Conservation (phyloP, 1,139 yeast species). For the Hyphopichia pseudoburtonii region DNA sequence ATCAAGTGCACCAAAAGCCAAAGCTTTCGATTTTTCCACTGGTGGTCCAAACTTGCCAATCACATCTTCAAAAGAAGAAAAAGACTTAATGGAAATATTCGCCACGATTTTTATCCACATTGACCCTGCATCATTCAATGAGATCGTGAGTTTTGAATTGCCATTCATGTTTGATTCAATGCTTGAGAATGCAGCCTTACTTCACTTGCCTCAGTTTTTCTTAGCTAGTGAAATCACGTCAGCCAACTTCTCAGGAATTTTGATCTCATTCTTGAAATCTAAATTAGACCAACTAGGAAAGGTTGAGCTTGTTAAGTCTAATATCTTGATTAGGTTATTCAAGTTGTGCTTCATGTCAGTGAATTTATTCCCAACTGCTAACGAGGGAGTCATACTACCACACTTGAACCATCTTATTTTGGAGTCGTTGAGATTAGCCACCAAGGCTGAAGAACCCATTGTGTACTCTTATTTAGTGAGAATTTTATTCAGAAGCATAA, state of each 20-base stretch:
- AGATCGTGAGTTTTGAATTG: slow-evolving; percentile 80
- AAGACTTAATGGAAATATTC: slow-evolving; percentile 92
- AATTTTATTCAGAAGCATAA: slow-evolving; percentile 88
- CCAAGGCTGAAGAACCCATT: slow-evolving; percentile 89
- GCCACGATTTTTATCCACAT: slow-evolving; percentile 92
- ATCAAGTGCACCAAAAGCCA: slow-evolving; percentile 35
- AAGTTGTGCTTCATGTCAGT: slow-evolving; percentile 96
- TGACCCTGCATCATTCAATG: slow-evolving; percentile 95
- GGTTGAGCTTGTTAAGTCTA: slow-evolving; percentile 74
- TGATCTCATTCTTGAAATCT: slow-evolving; percentile 72
- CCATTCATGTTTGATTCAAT: slow-evolving; percentile 77
- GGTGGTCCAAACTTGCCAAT: slow-evolving; percentile 82
- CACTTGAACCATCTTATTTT: slow-evolving; percentile 81
- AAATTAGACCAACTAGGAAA: slow-evolving; percentile 80
- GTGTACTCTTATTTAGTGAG: slow-evolving; percentile 86
- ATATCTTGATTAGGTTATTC: slow-evolving; percentile 79
- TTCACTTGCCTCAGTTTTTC: slow-evolving; percentile 92
- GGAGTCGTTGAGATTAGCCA: slow-evolving; percentile 75
- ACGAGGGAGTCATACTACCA: slow-evolving; percentile 84
- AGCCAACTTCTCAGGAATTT: slow-evolving; percentile 86
- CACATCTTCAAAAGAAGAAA: slow-evolving; percentile 87
- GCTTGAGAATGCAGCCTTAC: slow-evolving; percentile 79
- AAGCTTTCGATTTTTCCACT: slow-evolving; percentile 61
- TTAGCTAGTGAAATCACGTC: slow-evolving; percentile 92
- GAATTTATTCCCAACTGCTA: slow-evolving; percentile 81